phyloP scores from a whole-genome alignment of 305 asterid species.

The Stenogyne calaminthoides region DNA sequence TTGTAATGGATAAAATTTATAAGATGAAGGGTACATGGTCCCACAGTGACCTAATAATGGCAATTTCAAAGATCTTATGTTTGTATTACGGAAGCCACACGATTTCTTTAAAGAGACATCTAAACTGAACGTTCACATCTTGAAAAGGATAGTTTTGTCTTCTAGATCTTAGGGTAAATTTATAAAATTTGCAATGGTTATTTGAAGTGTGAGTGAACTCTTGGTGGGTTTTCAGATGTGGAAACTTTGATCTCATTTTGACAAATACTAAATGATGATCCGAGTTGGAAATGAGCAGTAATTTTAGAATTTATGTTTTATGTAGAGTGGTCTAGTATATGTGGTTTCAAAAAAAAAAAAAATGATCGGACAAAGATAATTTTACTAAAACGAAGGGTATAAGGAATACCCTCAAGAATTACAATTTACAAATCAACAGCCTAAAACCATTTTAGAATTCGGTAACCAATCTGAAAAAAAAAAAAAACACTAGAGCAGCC shows the following conservation, averaged over 20 bases:
- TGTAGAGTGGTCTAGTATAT: too few species aligned
- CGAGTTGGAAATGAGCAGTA: not conserved
- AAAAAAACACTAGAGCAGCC: too few species aligned
- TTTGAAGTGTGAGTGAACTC: not conserved
- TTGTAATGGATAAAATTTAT: not conserved
- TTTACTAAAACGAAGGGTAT: too few species aligned
- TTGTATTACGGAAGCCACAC: not conserved
- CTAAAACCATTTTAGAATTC: too few species aligned
- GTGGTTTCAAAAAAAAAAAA: too few species aligned
- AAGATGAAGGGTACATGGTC: not conserved
- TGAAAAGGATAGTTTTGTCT: not conserved
- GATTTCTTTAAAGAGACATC: not conserved
- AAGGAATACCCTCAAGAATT: too few species aligned
- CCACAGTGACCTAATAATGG: not conserved
- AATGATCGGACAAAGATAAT: too few species aligned
- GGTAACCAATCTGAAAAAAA: too few species aligned
- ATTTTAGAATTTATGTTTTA: too few species aligned
- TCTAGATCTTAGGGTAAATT: too few species aligned
- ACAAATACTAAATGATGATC: not conserved
- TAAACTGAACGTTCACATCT: not conserved
- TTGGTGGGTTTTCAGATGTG: not conserved
- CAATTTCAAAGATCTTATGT: not conserved
- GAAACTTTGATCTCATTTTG: not conserved
- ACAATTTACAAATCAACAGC: too few species aligned
- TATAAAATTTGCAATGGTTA: not conserved